Evolutionary conservation across 306 rosid genomes (phyloP), one percentile per base, ranked within the genome.

Genomic region (Prinsepia uniflora): DNA sequence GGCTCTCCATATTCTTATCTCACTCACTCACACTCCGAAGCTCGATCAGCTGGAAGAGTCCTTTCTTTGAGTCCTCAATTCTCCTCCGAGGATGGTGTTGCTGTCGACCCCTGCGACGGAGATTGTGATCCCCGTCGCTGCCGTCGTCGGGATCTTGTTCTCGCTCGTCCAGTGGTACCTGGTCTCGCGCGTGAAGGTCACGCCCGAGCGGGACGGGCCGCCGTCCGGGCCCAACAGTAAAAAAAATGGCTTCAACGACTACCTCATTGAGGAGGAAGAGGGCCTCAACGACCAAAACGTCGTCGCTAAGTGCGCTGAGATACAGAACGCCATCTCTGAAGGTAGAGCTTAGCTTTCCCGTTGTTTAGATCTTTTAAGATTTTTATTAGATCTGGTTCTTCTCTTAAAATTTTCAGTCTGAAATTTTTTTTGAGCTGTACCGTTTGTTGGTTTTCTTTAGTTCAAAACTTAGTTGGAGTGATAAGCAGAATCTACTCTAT

Each of bases 251-350:
- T 85, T 73, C 65, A 75, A 68, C 1, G 96, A 84, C 70, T 81
- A 71, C 55, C 79, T 86, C 55, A 86, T 89, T 17, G 92, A 89
- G 60, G 96, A 89, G 63, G 96, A 89, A 42, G 96, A 89, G 54
- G 96, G 92, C 39, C 66, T 89, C 75, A 79, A 83, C 75, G 96
- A 89, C 83, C 86, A 86, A 39, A 81, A 78, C 73, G 92, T 89
- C 54, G 87, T 89, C 62, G 70, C 45, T 6, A 89, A 86, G 79
- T 89, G 96, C 55, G 96, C 96, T 7, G 96, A 89, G 9, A 89
- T 89, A 59, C 96, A 89, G 82, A 84, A 4, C 46, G 96, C 96
- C 7, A 86, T 89, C 49, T 86, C 96, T 39, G 96, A 89, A 83
- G 96, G 96, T 89, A 76, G 66, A 73, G 45, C 53, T 65, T 71